Evolutionary conservation across 805 yeast species (phyloP), one percentile per base, ranked within the genome.

Genomic region (Hanseniaspora vineae): DNA sequence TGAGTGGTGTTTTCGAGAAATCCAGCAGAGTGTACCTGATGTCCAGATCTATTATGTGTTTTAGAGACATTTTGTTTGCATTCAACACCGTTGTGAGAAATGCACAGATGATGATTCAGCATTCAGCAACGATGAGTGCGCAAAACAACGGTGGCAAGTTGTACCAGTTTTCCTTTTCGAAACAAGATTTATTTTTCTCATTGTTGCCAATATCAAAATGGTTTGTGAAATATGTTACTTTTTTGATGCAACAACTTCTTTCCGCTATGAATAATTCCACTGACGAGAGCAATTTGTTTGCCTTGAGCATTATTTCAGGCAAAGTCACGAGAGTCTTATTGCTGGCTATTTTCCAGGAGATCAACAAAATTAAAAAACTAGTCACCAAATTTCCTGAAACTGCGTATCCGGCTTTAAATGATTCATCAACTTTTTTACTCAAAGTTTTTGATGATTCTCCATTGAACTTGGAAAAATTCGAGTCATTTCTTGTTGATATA

Each of bases 141-240:
- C 78, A 78, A 54, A 78, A 77, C 53, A 76, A 75, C 37, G 69
- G 46, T 50, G 57, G 56, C 51, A 75, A 58, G 44, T 54, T 58
- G 33, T 58, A 74, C 43, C 75, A 69, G 50, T 81, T 78, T 47
- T 71, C 79, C 1, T 68, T 74, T 19, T 67, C 72, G 10, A 69
- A 87, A 53, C 81, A 80, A 35, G 88, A 82, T 54, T 70, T 78
- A 51, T 70, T 83, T 3, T 67, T 80, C 54, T 71, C 78, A 15
- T 68, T 80, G 11, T 63, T 85, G n/a, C 97, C 97, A 0, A 76
- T 83, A 39, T 77, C 84, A 9, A 77, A 86, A 55, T 90, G 97
- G 96, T 75, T 85, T 54, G 74, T 86, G 32, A 96, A 88, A 59
- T 76, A 86, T 51, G 70, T 86, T 47, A 77, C 81, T 1, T 78